Conservation (phyloP, 352 stramenopile genomes). For the Phytophthora quininea region DNA sequence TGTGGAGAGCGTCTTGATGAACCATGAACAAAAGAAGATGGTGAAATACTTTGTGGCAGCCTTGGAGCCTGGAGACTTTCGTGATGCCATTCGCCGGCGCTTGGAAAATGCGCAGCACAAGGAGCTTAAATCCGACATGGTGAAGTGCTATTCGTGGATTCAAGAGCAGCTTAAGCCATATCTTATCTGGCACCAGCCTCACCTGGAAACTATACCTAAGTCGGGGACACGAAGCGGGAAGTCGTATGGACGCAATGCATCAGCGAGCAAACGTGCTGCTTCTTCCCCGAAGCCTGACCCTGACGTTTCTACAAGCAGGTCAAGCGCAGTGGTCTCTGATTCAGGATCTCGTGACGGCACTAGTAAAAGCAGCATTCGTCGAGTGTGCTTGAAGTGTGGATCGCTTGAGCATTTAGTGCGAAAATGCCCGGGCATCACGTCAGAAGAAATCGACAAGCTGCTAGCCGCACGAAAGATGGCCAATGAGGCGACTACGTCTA, state of each 20-base stretch:
- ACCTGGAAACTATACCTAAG: not conserved
- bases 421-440: not conserved
- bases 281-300: too few species aligned
- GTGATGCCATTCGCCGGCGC: not conserved
- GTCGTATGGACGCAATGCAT: too few species aligned
- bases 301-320: too few species aligned
- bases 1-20: not conserved
- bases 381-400: not conserved
- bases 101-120: constrained; percentile 5
- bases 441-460: not conserved
- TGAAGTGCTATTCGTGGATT: not conserved
- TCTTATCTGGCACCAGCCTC: not conserved
- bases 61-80: not conserved
- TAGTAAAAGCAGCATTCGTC: too few species aligned
- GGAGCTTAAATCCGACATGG: not conserved
- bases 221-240: not conserved
- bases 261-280: too few species aligned
- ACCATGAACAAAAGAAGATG: constrained; percentile 4
- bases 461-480: not conserved
- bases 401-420: not conserved
- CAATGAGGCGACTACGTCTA: too few species aligned
- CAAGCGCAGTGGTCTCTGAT: too few species aligned
- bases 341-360: too few species aligned
- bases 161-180: not conserved
- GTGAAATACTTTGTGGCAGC: constrained; percentile 5